phyloP scores from a whole-genome alignment of 441 rosid genomes.

The Erysimum cheiri region DNA sequence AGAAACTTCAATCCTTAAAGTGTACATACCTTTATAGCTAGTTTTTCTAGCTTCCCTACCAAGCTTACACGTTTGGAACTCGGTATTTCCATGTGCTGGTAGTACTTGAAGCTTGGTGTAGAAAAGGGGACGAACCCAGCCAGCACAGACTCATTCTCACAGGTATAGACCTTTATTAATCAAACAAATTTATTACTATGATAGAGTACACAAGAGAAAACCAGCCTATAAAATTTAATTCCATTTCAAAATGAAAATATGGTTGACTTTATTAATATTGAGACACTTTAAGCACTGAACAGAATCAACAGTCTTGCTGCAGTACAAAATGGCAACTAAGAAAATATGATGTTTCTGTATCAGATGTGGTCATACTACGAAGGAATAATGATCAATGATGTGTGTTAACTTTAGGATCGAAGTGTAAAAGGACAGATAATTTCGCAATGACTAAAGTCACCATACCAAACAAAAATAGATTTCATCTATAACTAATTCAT shows the following conservation, averaged over 20 bases:
- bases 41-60: slow-evolving; percentile 42
- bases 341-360: not conserved
- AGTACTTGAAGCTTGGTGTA: slow-evolving; percentile 64
- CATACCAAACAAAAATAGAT: not conserved
- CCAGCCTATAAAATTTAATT: not conserved
- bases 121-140: slow-evolving; percentile 68
- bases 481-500: not conserved
- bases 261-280: slow-evolving; percentile 3
- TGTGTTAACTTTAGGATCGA: not conserved
- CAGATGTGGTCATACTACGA: slow-evolving; percentile 5
- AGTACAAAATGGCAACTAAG: not conserved
- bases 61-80: slow-evolving; percentile 36
- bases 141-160: slow-evolving; percentile 64
- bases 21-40: slow-evolving; percentile 57
- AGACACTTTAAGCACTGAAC: slow-evolving; percentile 5
- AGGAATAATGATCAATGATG: not conserved
- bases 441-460: not conserved
- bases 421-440: not conserved
- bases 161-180: slow-evolving; percentile 75
- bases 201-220: slow-evolving; percentile 8
- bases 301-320: not conserved
- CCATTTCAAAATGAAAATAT: not conserved
- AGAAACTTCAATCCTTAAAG: not conserved
- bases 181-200: slow-evolving; percentile 8
- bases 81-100: slow-evolving; percentile 51